Evolutionary conservation across 495 filamentous ascomycete species (phyloP).

Genomic region (Trichoderma parareesei): DNA sequence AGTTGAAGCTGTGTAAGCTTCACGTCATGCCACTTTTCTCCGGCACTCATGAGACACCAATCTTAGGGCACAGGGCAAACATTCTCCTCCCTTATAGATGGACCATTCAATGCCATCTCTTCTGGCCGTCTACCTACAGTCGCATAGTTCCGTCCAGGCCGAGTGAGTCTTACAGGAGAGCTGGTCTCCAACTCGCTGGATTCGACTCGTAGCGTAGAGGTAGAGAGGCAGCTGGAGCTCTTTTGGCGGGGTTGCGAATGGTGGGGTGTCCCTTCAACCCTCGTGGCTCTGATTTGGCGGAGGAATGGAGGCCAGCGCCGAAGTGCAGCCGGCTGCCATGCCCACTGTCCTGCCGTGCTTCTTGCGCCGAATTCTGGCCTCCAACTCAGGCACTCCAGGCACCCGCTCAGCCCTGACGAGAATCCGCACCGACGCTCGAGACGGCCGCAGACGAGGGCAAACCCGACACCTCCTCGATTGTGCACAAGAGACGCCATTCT

Average conservation of each 20-base stretch:
- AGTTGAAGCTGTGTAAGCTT: no score
- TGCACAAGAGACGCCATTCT: not conserved
- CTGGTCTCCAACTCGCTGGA: no score
- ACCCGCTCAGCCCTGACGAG: not conserved
- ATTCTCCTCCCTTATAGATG: no score
- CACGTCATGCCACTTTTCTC: no score
- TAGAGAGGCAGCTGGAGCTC: no score
- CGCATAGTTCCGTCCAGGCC: no score
- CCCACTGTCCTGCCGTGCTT: not conserved
- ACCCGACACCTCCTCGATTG: not conserved
- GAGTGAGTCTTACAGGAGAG: no score
- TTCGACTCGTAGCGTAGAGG: no score
- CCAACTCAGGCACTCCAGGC: not conserved
- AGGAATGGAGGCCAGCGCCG: not conserved
- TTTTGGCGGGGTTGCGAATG: not conserved
- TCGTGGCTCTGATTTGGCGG: not conserved
- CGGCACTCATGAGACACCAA: no score
- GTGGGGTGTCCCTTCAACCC: not conserved
- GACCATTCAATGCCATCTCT: no score
- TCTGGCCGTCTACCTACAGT: no score
- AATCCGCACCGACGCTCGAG: not conserved
- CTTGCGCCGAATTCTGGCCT: slow-evolving; percentile 8
- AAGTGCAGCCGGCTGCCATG: not conserved
- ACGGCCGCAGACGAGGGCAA: not conserved
- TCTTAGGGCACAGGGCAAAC: no score